Percentiles rank a stretch among this genome's conserved stretches.
Conservation (phyloP, 768 basidiomycete genomes). For the Hemileccinum rubropunctum region DNA sequence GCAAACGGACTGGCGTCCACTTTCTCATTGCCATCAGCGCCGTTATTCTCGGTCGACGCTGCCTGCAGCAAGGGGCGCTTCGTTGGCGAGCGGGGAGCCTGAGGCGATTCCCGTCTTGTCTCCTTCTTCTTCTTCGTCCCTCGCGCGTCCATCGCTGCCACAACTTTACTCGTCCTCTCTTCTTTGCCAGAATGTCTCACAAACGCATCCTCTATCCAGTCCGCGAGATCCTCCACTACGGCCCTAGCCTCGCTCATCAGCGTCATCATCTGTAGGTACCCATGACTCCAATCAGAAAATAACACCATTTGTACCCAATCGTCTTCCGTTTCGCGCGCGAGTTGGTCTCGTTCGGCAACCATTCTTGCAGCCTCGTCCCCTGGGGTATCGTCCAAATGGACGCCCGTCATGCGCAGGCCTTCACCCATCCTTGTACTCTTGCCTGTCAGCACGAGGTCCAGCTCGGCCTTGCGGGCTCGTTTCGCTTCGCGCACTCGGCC, state of each 20-base stretch:
- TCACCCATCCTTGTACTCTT: slow-evolving; percentile 64
- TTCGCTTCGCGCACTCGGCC: slow-evolving; percentile 96
- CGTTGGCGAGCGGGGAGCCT: slow-evolving; percentile 18
- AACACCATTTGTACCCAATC: slow-evolving; percentile 95
- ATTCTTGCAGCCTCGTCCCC: slow-evolving; percentile 38
- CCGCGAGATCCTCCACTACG: slow-evolving; percentile 79
- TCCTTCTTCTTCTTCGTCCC: slow-evolving; percentile 28
- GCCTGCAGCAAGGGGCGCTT: slow-evolving; percentile 13
- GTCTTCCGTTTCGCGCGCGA: slow-evolving; percentile 72
- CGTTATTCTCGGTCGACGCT: not conserved
- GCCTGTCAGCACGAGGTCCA: slow-evolving; percentile 59
- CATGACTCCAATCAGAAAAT: slow-evolving; percentile 96
- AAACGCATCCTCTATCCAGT: slow-evolving; percentile 89
- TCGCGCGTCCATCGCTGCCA: slow-evolving; percentile 16
- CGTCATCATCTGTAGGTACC: slow-evolving; percentile 91
- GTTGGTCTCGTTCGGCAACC: slow-evolving; percentile 56
- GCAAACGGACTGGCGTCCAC: slow-evolving; percentile 31
- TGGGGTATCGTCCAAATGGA: slow-evolving; percentile 25
- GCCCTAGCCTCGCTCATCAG: slow-evolving; percentile 80
- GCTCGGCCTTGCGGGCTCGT: slow-evolving; percentile 70
- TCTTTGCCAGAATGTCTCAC: slow-evolving; percentile 30
- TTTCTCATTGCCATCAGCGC: slow-evolving; percentile 4
- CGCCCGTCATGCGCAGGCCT: slow-evolving; percentile 58
- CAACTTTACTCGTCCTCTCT: slow-evolving; percentile 15
- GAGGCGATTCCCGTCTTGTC: slow-evolving; percentile 22